Evolutionary conservation across 116 monocot genomes (phyloP).

Genomic region (Zostera marina): DNA sequence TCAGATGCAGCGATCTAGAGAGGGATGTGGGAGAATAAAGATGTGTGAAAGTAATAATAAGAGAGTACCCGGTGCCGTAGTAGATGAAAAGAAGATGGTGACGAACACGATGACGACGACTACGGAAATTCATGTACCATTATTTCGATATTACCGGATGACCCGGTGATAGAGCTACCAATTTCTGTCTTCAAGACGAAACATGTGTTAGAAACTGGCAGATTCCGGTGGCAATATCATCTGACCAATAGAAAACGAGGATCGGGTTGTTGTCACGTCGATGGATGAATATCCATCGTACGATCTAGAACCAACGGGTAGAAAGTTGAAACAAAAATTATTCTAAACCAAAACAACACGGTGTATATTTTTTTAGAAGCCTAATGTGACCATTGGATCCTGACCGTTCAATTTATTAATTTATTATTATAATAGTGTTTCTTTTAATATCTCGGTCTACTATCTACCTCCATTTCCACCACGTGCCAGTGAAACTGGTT

Average conservation of each 20-base stretch:
- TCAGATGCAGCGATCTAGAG: conserved; percentile 6
- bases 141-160: background rate
- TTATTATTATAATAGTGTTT: too few species aligned
- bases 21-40: background rate
- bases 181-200: background rate
- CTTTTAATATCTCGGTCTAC: too few species aligned
- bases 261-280: conserved; percentile 2
- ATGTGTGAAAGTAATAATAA: background rate
- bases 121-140: too few species aligned
- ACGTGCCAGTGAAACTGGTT: too few species aligned
- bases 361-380: too few species aligned
- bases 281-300: background rate
- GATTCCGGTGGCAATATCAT: conserved; percentile 2
- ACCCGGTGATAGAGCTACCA: background rate
- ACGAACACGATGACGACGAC: too few species aligned
- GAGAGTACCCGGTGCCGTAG: background rate
- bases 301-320: conserved; percentile 1
- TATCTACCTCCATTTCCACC: too few species aligned
- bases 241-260: background rate
- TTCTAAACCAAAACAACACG: background rate
- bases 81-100: background rate
- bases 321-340: too few species aligned
- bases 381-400: too few species aligned
- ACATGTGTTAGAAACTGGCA: background rate
- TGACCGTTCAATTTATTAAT: too few species aligned